Conservation (phyloP, 2,329 filamentous ascomycete species). For the Claviceps quebecensis region DNA sequence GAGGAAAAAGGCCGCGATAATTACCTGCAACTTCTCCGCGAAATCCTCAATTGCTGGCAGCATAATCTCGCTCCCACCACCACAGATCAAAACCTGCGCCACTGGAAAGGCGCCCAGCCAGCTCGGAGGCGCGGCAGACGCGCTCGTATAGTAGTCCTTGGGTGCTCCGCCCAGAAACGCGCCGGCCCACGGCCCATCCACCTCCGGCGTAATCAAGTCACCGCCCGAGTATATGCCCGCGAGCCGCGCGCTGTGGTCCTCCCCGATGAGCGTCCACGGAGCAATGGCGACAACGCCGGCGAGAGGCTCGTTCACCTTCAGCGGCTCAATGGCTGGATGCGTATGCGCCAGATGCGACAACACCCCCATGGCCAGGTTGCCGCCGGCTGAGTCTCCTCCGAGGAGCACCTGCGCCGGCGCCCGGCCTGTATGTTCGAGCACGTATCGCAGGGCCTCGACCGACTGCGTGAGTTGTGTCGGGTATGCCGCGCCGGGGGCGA, state of each 20-base stretch:
- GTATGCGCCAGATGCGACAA: conserved; percentile 11
- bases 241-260: conserved; percentile 1
- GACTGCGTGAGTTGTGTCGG: conserved; percentile 12
- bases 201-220: conserved; percentile 9
- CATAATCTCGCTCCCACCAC: conserved; percentile 10
- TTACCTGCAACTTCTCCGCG: conserved; percentile 9
- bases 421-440: conserved; percentile 6
- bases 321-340: conserved; percentile 9
- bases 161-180: conserved; percentile 6
- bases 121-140: conserved; percentile 7
- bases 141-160: conserved; percentile 10
- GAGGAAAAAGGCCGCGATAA: background rate
- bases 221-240: conserved; percentile 8
- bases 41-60: conserved; percentile 9
- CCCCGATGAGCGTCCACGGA: conserved; percentile 10
- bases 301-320: conserved; percentile 8
- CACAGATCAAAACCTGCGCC: conserved; percentile 8
- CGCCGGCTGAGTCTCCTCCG: conserved; percentile 13
- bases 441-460: conserved; percentile 10
- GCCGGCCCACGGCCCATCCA: conserved; percentile 6
- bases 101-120: conserved; percentile 11
- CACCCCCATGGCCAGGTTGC: conserved; percentile 11
- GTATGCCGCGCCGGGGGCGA: conserved; percentile 10
- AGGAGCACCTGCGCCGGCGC: conserved; percentile 8
- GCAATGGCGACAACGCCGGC: conserved; percentile 8